phyloP scores from a whole-genome alignment of 306 rosid species.

The Glycyrrhiza uralensis region DNA sequence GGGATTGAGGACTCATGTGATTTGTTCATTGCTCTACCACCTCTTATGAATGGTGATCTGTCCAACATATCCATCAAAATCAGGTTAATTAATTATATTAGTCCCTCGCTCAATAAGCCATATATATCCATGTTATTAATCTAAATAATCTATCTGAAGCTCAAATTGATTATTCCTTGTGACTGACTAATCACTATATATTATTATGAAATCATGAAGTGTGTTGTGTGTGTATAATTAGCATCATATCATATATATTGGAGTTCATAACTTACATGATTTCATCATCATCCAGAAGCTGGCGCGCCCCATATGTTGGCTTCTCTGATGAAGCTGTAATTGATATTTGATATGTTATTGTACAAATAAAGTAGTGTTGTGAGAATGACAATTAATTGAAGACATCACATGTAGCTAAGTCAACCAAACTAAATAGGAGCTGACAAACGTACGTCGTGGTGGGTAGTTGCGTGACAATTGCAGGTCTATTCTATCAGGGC shows the following conservation, averaged over 20 bases:
- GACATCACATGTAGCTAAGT: not conserved
- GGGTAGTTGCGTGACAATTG: not conserved
- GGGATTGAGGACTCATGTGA: slow-evolving; percentile 30
- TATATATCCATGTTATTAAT: too few relatives aligned
- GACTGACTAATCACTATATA: too few relatives aligned
- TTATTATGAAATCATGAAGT: too few relatives aligned
- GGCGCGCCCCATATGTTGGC: not conserved
- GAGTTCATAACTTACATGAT: slow-evolving; percentile 46
- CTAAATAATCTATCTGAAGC: too few relatives aligned
- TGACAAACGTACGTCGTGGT: slow-evolving; percentile 44
- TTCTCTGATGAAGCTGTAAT: slow-evolving; percentile 35
- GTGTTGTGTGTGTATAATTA: too few relatives aligned
- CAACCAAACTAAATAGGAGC: not conserved
- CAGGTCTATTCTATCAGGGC: slow-evolving; percentile 15
- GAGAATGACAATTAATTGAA: not conserved
- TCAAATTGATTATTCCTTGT: too few relatives aligned
- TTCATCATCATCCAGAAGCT: slow-evolving; percentile 30
- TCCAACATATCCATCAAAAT: not conserved
- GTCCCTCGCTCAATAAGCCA: too few relatives aligned
- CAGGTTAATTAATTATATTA: too few relatives aligned
- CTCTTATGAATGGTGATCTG: slow-evolving; percentile 70
- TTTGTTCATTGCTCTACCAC: slow-evolving; percentile 34
- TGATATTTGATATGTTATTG: not conserved
- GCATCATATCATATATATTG: too few relatives aligned
- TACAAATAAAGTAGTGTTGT: not conserved